Percentiles rank a stretch among this genome's conserved stretches.
phyloP scores from a whole-genome alignment of 208 protist species.

The Acanthamoeba lenticulata region DNA sequence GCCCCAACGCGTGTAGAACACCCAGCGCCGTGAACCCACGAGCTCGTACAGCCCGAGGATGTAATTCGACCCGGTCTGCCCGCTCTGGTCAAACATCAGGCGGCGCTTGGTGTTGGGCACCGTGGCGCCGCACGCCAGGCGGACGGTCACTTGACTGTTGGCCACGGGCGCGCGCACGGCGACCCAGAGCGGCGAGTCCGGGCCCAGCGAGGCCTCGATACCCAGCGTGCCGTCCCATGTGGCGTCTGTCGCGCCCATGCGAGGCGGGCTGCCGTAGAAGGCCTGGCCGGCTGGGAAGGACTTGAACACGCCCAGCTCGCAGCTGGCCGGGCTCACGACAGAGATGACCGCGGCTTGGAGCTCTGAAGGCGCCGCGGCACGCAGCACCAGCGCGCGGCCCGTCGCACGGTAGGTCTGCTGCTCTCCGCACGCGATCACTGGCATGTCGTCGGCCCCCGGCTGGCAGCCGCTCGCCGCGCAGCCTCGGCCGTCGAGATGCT shows the following conservation, averaged over 20 bases:
- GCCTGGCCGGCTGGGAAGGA: background rate
- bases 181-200: background rate
- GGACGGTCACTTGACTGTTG: background rate
- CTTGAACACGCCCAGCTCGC: background rate
- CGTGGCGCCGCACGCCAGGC: background rate
- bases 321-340: background rate
- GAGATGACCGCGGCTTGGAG: background rate
- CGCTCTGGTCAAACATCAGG: background rate
- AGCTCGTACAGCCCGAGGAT: background rate
- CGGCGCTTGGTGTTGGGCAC: background rate
- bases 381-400: background rate
- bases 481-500: background rate
- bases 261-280: background rate
- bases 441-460: background rate
- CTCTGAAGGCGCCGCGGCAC: background rate
- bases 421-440: background rate
- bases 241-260: background rate
- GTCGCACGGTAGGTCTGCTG: background rate
- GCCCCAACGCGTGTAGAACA: background rate
- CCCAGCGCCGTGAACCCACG: background rate
- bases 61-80: background rate
- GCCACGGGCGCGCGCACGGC: background rate
- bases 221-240: background rate
- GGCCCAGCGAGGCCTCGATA: background rate
- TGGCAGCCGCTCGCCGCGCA: background rate